Conservation (phyloP, 2,329 filamentous ascomycete species). For the Sarocladiaceae sp. region DNA sequence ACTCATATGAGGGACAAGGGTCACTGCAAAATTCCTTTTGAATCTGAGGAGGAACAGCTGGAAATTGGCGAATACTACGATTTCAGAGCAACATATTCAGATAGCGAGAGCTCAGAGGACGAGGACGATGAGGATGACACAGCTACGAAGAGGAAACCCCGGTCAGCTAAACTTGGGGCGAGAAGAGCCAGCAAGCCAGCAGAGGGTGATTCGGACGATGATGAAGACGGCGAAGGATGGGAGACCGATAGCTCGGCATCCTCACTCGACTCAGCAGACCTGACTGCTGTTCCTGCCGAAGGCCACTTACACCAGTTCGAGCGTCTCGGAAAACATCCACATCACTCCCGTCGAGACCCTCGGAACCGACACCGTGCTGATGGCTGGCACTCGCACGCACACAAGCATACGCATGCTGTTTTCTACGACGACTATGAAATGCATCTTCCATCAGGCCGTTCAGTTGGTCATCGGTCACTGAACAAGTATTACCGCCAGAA, state of each 20-base stretch:
- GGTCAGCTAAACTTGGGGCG: conserved; percentile 63
- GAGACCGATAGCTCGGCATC: conserved; percentile 92
- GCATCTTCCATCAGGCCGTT: conserved; percentile 82
- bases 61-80: conserved; percentile 97
- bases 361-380: conserved; percentile 68
- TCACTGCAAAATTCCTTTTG: conserved; percentile 94
- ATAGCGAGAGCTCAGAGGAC: conserved; percentile 49
- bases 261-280: conserved; percentile 78
- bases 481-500: conserved; percentile 91
- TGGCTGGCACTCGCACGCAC: conserved; percentile 76
- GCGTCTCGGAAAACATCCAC: conserved; percentile 63
- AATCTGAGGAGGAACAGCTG: conserved; percentile 80
- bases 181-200: conserved; percentile 47
- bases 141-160: conserved; percentile 30
- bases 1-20: conserved; percentile 97
- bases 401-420: conserved; percentile 66
- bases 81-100: conserved; percentile 91
- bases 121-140: conserved; percentile 38
- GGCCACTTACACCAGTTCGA: conserved; percentile 65
- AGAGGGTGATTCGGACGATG: conserved; percentile 44
- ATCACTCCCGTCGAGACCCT: conserved; percentile 67
- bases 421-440: conserved; percentile 93
- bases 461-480: conserved; percentile 83
- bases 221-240: conserved; percentile 71
- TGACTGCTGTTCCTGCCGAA: conserved; percentile 72